Conservation (phyloP, 2,329 filamentous ascomycete genomes). For the Periconia macrospinosa region DNA sequence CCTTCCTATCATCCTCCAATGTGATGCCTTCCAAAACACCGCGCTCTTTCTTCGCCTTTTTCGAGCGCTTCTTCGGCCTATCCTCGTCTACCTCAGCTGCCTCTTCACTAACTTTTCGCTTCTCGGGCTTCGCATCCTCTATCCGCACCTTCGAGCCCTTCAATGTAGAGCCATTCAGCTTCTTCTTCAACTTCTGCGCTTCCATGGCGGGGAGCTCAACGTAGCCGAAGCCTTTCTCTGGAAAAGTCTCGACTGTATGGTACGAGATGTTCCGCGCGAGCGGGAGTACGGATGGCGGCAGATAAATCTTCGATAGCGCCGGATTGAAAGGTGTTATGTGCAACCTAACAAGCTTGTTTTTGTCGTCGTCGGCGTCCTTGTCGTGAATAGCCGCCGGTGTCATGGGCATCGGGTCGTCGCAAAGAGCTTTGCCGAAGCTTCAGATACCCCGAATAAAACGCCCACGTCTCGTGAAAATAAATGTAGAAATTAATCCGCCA, state of each 20-base stretch:
- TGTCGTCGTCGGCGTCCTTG: slow-evolving; percentile 14
- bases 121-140: slow-evolving; percentile 73
- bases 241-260: slow-evolving; percentile 82
- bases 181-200: slow-evolving; percentile 88
- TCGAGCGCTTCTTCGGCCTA: slow-evolving; percentile 53
- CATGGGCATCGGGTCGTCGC: slow-evolving; percentile 37
- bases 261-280: slow-evolving; percentile 82
- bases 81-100: slow-evolving; percentile 46
- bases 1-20: slow-evolving; percentile 71
- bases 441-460: not conserved
- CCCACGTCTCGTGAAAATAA: not conserved
- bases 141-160: slow-evolving; percentile 84
- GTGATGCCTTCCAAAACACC: slow-evolving; percentile 68
- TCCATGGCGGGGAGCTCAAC: slow-evolving; percentile 79
- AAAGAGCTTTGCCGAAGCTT: slow-evolving; percentile 9
- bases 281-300: slow-evolving; percentile 68
- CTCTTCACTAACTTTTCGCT: slow-evolving; percentile 48
- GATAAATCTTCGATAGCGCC: slow-evolving; percentile 69
- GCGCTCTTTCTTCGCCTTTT: slow-evolving; percentile 52
- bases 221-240: slow-evolving; percentile 88
- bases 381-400: slow-evolving; percentile 26
- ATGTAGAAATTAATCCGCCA: not conserved
- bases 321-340: slow-evolving; percentile 87
- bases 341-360: slow-evolving; percentile 56
- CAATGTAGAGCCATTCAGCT: slow-evolving; percentile 82